Base-by-base conservation (phyloP, 2,329 filamentous ascomycete species). In the Xylaria sp. region DNA sequence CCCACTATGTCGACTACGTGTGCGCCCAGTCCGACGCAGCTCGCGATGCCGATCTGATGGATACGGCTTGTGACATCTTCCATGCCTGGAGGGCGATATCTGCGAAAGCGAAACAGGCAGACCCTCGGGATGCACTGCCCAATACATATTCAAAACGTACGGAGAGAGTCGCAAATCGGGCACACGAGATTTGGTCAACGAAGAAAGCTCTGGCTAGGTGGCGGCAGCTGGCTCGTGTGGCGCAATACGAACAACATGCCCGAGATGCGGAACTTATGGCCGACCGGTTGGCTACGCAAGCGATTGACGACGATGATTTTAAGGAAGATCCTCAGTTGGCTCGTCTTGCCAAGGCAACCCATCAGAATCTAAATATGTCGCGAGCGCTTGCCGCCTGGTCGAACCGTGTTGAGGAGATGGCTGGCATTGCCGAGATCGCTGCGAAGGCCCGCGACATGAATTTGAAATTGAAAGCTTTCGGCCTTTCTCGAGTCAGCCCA, bases 81-180 rank as follows among this genome's bases (percentile, higher is more conserved):
- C 48, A 66, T 37, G 53, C 57, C 11, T 72, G 70, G 70, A 68
- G 68, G 54, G 65, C 63, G 23, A 49, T 66, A 19, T 60, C 68
- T n/a, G 62, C 61, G 8, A 64, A 67, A 50, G 63, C 68, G 4
- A 61, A 67, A 35, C 54, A 62, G 8, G 59, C 65, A 42, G 59
- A 63, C 23, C 63, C 65, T 37, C 52, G 65, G 23, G 56, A 59
- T 10, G 59, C 69, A 13, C 69, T 66, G 42, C 57, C 65, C 9
- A 70, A 68, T 58, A 65, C 68, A 19, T 71, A 70, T 58, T 72
- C 70, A 10, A 71, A 69, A 55, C 68, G 70, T n/a, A 67, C 67
- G 18, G 69, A 71, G 54, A 65, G 58, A 47, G 67, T 72, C 44
- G 69, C 70, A 42, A 61, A 63, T 13, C 65, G 70, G 11, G 61